Evolutionary conservation across 225 moss, liverwort and hornwort genomes (phyloP), one percentile per base, ranked within the genome.

Genomic region (Pseudisothecium myosuroides): DNA sequence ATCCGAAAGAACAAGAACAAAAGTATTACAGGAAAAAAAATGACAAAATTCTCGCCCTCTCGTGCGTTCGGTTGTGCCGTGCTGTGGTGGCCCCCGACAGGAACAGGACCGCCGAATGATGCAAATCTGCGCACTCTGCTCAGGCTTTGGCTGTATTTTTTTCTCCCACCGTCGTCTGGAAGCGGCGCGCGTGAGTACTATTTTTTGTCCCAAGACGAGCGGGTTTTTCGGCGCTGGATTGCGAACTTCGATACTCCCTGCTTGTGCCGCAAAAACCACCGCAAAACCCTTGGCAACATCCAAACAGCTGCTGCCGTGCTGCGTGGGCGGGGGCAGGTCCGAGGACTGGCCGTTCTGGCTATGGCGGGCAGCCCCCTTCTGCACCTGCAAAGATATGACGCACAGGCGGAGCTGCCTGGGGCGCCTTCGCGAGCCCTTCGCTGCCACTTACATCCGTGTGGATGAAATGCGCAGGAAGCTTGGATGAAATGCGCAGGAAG

Each of bases 331-430:
- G 87, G 87, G 87, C 87, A 81, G 87, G 36, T 37, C 18, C 9
- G 58, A 74, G 86, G 90, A 84, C 90, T 91, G 89, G 91, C 65
- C 36, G 75, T 41, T 83, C 65, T 88, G 83, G 88, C 91, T 86
- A 91, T 91, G 89, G 89, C 91, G 91, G 91, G 89, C 89, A 89
- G 90, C 87, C 75, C 37, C 50, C 13, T 12, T 39, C 77, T 39
- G 76, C 54, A 64, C 24, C 86, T 64, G 78, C 86, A 77, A 86
- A 61, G n/a, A 78, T 23, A n/a, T 39, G 61, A 34, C 72, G 60
- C 54, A 81, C 59, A 27, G 60, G 28, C 47, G n/a, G 49, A 61
- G 66, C 16, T n/a, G 4, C 5, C n/a, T n/a, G n/a, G 4, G 54
- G 86, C 29, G 55, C 45, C 87, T 39, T 64, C 63, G 22, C 27